Base-by-base conservation (phyloP, 192 early-diverging fungal species). In the Piromyces sp. region DNA sequence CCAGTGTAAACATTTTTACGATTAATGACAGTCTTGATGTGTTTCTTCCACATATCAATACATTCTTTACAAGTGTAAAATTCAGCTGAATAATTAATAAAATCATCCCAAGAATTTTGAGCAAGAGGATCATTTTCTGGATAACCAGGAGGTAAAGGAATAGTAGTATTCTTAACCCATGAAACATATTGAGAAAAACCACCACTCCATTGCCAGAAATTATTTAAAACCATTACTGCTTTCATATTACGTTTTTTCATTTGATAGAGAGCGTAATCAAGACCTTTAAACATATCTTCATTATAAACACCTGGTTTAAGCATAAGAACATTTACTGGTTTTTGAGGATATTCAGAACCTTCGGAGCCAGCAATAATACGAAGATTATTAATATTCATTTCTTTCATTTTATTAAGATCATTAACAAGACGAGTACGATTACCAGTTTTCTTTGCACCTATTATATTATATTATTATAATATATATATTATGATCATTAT, bases 181-280 rank as follows among this genome's bases (percentile, higher is more conserved):
- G 85, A 84, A 22, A 93, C 89, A 80, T 91, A 89, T 84, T 93
- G 92, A 0, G 89, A 83, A 30, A 86, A 86, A 38, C 91, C 91
- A 37, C 92, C 92, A 84, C 89, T 90, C 92, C 92, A 93, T 17
- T 92, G 91, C 92, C 92, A 93, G 84, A 88, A 93, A 82, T 93
- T 93, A 36, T 82, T n/a, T 82, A 29, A 30, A 12, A 82, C 82
- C 80, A 81, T 81, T 13, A 84, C 30, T 92, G 80, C 92, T 9
- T 87, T 92, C 87, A 93, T 90, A 29, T 88, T 86, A 80, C 82
- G 84, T 16, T 82, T 86, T 7, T 82, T 85, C 78, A 93, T 85
- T 81, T 88, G 87, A 30, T 89, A 90, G 37, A 93, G 79, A 11
- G 90, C 81, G 86, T 86, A 93, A 85, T 93, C 92, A 38, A 93